A percentile compares a stretch with the other conserved stretches of the same genome.
Conservation (phyloP, 306 rosid species). For the Castanea crenata region DNA sequence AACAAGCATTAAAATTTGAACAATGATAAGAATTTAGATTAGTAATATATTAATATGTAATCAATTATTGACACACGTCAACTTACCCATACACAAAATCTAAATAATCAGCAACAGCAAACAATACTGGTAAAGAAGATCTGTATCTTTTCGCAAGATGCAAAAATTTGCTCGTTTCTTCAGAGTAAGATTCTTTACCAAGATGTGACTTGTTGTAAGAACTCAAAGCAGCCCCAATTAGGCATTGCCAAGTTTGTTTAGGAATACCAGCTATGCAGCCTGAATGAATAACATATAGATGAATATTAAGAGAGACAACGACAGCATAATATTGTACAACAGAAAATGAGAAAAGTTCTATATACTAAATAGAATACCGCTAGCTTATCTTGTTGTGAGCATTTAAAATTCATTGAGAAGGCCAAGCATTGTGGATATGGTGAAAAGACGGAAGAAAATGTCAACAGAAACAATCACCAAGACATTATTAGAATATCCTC, state of each 20-base stretch:
- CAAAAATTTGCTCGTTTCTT: conserved; percentile 46
- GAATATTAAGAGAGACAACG: background rate
- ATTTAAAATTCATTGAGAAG: background rate
- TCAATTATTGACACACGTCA: background rate
- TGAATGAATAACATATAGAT: conserved; percentile 19
- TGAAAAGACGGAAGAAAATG: background rate
- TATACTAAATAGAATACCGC: background rate
- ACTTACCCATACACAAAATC: conserved; percentile 71
- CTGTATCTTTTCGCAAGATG: conserved; percentile 60
- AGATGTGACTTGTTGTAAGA: conserved; percentile 44
- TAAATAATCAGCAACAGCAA: conserved; percentile 79
- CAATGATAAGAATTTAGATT: conserved; percentile 3
- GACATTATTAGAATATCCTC: background rate
- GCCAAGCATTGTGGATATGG: background rate
- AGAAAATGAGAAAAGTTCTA: background rate
- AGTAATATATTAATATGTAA: conserved; percentile 1
- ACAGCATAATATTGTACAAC: background rate
- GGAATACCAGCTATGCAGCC: conserved; percentile 38
- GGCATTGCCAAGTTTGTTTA: conserved; percentile 54
- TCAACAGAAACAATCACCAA: conserved; percentile 12
- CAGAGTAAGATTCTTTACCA: conserved; percentile 28
- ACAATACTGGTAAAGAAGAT: conserved; percentile 59
- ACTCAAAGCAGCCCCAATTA: conserved; percentile 62
- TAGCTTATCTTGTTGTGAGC: background rate
- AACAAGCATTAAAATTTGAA: conserved; percentile 3